Evolutionary conservation across 176 grass and related monocot species (phyloP).

Genomic region (Aegilops sharonensis): DNA sequence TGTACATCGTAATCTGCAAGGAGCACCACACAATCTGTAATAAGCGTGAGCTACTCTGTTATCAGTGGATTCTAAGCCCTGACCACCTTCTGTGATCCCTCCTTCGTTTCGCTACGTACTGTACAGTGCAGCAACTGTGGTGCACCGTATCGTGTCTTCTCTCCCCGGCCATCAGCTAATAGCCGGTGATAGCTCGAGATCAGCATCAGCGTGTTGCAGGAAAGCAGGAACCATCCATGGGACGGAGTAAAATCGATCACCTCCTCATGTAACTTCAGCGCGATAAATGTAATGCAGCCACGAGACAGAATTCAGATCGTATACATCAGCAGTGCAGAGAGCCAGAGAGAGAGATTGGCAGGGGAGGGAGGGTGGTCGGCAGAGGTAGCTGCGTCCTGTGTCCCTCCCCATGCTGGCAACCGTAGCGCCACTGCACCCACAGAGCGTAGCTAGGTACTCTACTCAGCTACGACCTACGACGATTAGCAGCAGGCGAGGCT

Average conservation of each 20-base stretch:
- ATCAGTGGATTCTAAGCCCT: no score
- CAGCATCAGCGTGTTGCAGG: no score
- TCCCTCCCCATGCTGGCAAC: not conserved
- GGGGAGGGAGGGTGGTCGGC: not conserved
- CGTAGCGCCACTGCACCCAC: not conserved
- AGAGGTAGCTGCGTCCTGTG: constrained; percentile 3
- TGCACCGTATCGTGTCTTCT: no score
- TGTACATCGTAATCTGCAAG: no score
- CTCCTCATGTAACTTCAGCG: not conserved
- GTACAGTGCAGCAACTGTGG: no score
- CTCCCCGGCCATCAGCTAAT: no score
- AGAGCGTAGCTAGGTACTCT: not conserved
- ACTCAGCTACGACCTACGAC: not conserved
- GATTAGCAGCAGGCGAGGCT: not conserved
- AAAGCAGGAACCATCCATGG: no score
- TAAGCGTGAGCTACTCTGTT: no score
- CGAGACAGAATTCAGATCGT: not conserved
- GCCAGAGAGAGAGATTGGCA: not conserved
- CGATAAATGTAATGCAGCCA: not conserved
- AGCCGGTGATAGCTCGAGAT: no score
- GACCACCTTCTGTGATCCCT: no score
- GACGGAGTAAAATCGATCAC: not conserved
- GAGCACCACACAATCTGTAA: no score
- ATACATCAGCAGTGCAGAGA: not conserved
- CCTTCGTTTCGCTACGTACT: no score